Conservation (phyloP, 495 filamentous ascomycete species). For the Penicillium longicatenatum region DNA sequence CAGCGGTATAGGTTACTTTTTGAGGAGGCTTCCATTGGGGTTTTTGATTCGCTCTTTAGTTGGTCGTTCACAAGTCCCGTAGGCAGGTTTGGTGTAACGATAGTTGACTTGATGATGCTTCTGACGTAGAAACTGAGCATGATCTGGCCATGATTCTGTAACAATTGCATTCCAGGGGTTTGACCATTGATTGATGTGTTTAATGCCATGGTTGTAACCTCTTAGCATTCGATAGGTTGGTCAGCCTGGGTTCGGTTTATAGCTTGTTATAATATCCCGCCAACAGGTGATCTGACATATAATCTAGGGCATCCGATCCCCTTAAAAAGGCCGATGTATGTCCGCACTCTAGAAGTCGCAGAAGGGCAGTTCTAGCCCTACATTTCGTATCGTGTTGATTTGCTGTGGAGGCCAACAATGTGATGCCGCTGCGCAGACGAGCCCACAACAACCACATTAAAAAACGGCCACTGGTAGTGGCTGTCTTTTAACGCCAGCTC, state of each 20-base stretch:
- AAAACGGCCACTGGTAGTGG: neutral
- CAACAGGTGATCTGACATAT: slow-evolving; percentile 1
- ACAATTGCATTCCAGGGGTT: neutral
- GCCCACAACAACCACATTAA: neutral
- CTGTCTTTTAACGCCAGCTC: too few relatives aligned
- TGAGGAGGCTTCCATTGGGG: neutral
- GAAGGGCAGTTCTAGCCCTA: too few relatives aligned
- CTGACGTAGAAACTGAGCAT: slow-evolving; percentile 1
- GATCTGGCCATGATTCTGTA: neutral
- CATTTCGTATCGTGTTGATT: too few relatives aligned
- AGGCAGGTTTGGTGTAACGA: neutral
- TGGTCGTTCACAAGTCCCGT: neutral
- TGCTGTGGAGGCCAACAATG: too few relatives aligned
- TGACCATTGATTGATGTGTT: neutral
- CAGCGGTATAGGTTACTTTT: slow-evolving; percentile 1
- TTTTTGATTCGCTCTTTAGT: neutral
- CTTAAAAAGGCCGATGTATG: too few relatives aligned
- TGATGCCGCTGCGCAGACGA: too few relatives aligned
- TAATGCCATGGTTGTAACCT: neutral
- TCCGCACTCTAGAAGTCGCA: too few relatives aligned
- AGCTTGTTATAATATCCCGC: neutral
- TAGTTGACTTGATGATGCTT: neutral
- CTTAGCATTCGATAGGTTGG: neutral
- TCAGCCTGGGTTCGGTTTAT: neutral
- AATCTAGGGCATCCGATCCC: too few relatives aligned